Percentiles rank a stretch among this genome's conserved stretches.
phyloP scores from a whole-genome alignment of 73 alveolate genomes.

The Symbiodinium natans region DNA sequence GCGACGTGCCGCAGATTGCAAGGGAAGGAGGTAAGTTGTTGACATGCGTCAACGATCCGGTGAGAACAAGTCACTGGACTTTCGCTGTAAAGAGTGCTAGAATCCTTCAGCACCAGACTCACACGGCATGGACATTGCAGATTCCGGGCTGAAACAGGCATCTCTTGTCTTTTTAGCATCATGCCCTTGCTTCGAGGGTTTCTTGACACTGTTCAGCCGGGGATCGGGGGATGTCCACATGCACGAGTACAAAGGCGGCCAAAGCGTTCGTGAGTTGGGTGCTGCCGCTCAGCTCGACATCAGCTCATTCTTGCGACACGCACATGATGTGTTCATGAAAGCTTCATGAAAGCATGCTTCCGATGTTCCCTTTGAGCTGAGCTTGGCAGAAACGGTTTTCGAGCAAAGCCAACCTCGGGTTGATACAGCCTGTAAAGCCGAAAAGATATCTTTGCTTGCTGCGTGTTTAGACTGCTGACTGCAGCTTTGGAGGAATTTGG shows the following conservation, averaged over 20 bases:
- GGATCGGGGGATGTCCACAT: neutral
- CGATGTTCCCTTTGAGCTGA: neutral
- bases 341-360: too few relatives aligned
- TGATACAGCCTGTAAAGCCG: neutral
- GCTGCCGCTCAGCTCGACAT: neutral
- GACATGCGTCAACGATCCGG: neutral
- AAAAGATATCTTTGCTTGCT: neutral
- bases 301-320: neutral
- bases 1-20: too few relatives aligned
- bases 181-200: too few relatives aligned
- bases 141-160: neutral
- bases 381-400: neutral
- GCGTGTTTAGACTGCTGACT: neutral
- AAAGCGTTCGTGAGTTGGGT: too few relatives aligned
- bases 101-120: neutral
- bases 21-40: neutral
- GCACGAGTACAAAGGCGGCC: too few relatives aligned
- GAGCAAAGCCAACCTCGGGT: neutral
- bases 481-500: too few relatives aligned
- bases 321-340: neutral
- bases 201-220: too few relatives aligned
- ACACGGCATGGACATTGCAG: neutral
- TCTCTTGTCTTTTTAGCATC: too few relatives aligned
- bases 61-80: neutral
- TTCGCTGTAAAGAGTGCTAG: neutral